Conservation (phyloP, 306 rosid species). For the Casuarina equisetifolia region DNA sequence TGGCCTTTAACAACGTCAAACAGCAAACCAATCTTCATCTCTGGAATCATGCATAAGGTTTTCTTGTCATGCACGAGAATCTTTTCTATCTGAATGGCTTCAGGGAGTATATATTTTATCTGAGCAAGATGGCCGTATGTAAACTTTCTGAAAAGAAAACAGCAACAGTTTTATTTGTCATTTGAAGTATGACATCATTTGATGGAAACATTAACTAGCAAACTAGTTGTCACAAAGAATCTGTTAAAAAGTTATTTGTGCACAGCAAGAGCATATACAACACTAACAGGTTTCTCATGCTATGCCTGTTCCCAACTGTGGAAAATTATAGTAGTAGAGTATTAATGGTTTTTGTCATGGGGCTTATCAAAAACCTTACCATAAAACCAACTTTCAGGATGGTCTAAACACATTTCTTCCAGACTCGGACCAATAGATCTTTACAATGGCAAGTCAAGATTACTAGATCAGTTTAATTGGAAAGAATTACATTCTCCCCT, state of each 20-base stretch:
- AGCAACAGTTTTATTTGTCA: slow-evolving; percentile 5
- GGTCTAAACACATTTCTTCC: neutral
- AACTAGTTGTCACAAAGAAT: slow-evolving; percentile 1
- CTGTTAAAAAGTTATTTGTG: neutral
- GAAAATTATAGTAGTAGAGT: neutral
- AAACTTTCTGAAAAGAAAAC: slow-evolving; percentile 50
- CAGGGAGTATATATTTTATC: slow-evolving; percentile 63
- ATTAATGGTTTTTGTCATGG: neutral
- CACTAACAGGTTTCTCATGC: neutral
- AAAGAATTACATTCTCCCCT: neutral
- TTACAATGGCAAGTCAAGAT: neutral
- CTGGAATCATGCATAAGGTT: slow-evolving; percentile 58
- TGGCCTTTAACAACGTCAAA: slow-evolving; percentile 51
- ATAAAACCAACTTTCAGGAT: neutral
- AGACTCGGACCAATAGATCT: neutral
- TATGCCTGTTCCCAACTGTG: neutral
- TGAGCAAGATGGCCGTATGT: slow-evolving; percentile 54
- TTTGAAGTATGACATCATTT: neutral
- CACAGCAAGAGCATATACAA: neutral
- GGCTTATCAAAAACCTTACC: too few species aligned
- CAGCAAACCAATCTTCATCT: slow-evolving; percentile 50
- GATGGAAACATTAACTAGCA: neutral
- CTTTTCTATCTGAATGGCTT: slow-evolving; percentile 48
- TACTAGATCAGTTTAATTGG: neutral
- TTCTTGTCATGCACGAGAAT: slow-evolving; percentile 49